Evolutionary conservation across 2,329 filamentous ascomycete species (phyloP).

Genomic region (Alternaria sp.): DNA sequence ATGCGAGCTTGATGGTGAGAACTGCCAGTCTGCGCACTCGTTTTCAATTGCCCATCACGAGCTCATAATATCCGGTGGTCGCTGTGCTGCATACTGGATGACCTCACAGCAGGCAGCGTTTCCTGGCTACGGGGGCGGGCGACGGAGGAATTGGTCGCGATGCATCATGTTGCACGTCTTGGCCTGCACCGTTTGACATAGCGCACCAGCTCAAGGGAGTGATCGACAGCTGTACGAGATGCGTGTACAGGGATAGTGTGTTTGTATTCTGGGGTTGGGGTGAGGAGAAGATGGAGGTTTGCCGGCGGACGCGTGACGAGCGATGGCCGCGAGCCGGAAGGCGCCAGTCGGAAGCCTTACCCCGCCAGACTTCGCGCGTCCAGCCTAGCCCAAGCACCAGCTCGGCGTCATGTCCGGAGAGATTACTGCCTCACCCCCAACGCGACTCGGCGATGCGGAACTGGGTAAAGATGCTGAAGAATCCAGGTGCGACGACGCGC

Average conservation of each 20-base stretch:
- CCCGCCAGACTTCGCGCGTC: neutral
- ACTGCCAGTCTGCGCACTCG: too few species aligned
- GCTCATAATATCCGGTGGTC: neutral
- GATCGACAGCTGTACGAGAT: neutral
- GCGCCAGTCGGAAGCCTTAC: neutral
- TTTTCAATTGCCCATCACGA: neutral
- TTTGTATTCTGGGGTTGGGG: neutral
- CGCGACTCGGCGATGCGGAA: neutral
- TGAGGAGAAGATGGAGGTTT: constrained; percentile 10
- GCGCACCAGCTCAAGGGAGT: neutral
- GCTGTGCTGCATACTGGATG: neutral
- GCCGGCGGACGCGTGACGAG: neutral
- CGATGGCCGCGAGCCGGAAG: neutral
- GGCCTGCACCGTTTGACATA: neutral
- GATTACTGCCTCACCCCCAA: neutral
- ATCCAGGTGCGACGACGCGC: neutral
- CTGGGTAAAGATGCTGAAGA: neutral
- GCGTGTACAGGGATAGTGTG: neutral
- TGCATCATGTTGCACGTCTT: constrained; percentile 7
- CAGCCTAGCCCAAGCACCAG: neutral
- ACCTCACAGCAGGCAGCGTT: neutral
- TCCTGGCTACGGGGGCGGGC: neutral
- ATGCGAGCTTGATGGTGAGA: neutral
- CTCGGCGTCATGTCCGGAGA: neutral
- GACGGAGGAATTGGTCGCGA: constrained; percentile 11